Percentiles rank a stretch among this genome's conserved stretches.
phyloP scores from a whole-genome alignment of 202 grass and related monocot species.

The Zoysia matrella region DNA sequence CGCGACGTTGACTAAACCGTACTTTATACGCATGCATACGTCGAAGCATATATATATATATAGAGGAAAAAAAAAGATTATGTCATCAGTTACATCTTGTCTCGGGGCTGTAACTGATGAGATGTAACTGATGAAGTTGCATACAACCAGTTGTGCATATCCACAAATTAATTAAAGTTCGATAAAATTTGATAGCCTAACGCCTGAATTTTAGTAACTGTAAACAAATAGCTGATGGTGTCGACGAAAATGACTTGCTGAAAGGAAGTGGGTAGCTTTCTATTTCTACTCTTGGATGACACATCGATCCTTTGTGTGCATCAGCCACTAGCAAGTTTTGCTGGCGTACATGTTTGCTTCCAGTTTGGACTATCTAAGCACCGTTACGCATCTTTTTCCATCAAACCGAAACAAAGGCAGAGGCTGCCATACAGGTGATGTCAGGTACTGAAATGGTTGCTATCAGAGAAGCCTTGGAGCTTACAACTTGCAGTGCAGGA shows the following conservation, averaged over 20 bases:
- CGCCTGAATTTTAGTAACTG: neutral
- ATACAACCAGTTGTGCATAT: neutral
- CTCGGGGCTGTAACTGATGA: neutral
- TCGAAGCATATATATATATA: slow-evolving; percentile 5
- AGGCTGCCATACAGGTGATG: slow-evolving; percentile 34
- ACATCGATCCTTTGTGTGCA: slow-evolving; percentile 7
- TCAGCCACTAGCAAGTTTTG: slow-evolving; percentile 12
- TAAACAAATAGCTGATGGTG: neutral
- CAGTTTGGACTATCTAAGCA: slow-evolving; percentile 36
- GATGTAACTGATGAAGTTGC: slow-evolving; percentile 17
- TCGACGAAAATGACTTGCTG: neutral
- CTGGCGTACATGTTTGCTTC: slow-evolving; percentile 33
- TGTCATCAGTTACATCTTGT: slow-evolving; percentile 18
- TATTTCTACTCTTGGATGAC: neutral
- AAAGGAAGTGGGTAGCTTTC: slow-evolving; percentile 26
- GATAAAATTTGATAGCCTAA: slow-evolving; percentile 1
- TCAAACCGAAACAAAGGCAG: neutral
- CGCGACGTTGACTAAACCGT: slow-evolving; percentile 4
- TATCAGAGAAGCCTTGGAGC: slow-evolving; percentile 33
- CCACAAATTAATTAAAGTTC: neutral
- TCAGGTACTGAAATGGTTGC: slow-evolving; percentile 40
- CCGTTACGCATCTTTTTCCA: neutral
- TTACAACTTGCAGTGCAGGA: slow-evolving; percentile 40
- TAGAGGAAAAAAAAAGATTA: neutral
- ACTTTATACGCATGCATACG: neutral